A percentile compares a stretch with the other conserved stretches of the same genome.
Conservation (phyloP, 2,329 filamentous ascomycete genomes). For the Sclerotinia subarctica region DNA sequence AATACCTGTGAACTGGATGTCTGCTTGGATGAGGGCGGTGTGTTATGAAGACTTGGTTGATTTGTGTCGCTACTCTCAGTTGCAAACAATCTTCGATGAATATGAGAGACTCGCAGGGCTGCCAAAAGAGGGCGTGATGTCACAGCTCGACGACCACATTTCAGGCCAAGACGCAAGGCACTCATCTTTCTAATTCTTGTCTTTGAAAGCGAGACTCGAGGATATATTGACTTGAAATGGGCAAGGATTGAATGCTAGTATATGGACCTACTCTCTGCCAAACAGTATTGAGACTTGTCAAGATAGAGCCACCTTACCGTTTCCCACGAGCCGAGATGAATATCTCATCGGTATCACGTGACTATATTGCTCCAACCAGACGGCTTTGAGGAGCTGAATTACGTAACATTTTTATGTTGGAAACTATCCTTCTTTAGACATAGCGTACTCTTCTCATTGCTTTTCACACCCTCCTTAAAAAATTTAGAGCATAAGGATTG, state of each 20-base stretch:
- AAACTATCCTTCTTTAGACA: neutral
- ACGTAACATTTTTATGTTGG: neutral
- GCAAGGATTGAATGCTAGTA: neutral
- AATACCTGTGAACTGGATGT: neutral
- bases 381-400: neutral
- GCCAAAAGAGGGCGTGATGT: neutral
- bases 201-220: neutral
- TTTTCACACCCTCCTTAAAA: neutral
- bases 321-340: neutral
- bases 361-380: too few relatives aligned
- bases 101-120: neutral
- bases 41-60: neutral
- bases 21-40: neutral
- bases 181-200: neutral
- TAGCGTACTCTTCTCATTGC: neutral
- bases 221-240: neutral
- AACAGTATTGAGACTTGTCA: neutral
- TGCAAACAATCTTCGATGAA: neutral
- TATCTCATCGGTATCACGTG: neutral
- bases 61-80: neutral
- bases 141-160: conserved; percentile 1
- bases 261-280: neutral
- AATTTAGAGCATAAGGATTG: neutral
- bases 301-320: neutral
- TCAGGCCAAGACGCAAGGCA: conserved; percentile 3